Evolutionary conservation across 805 yeast genomes (phyloP).

Genomic region (Saccharomyces eubayanus): DNA sequence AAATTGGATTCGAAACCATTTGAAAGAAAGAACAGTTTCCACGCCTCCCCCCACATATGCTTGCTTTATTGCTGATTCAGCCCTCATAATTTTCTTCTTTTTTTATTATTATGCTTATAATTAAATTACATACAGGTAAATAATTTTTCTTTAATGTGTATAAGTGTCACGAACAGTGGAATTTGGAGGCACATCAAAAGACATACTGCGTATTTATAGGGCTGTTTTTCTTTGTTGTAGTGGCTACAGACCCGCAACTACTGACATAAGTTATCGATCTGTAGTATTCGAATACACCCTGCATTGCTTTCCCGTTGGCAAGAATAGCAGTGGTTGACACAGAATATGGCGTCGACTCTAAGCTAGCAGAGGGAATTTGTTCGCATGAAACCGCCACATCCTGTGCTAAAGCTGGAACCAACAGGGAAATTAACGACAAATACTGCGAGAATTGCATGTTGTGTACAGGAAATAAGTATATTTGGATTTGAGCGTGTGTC

Average conservation of each 20-base stretch:
- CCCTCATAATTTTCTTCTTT: not conserved
- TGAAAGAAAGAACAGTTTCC: not conserved
- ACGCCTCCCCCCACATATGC: not conserved
- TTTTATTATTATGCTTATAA: not conserved
- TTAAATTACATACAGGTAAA: not conserved
- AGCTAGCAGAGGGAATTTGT: constrained; percentile 15
- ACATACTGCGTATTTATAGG: not conserved
- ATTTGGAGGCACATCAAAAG: not conserved
- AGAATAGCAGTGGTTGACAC: constrained; percentile 11
- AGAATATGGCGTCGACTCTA: constrained; percentile 23
- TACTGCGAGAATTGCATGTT: constrained; percentile 2
- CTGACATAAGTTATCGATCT: constrained; percentile 18
- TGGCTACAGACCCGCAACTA: constrained; percentile 12
- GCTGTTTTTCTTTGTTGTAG: constrained; percentile 1
- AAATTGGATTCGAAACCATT: constrained; percentile 19
- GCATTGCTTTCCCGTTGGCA: constrained; percentile 11
- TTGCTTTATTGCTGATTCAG: not conserved
- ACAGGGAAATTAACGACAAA: not conserved
- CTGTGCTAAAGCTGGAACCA: constrained; percentile 1
- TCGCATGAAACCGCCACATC: constrained; percentile 12
- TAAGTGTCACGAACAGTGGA: not conserved
- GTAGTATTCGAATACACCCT: constrained; percentile 19
- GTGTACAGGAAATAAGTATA: not conserved
- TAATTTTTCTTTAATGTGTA: not conserved
- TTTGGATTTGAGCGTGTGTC: not conserved